Percentiles rank a stretch among this genome's conserved stretches.
These are phyloP conservation scores for Alternaria consortialis DNA, from an alignment of 2,329 filamentous ascomycete genomes.

Conservation along the genomic window DNA sequence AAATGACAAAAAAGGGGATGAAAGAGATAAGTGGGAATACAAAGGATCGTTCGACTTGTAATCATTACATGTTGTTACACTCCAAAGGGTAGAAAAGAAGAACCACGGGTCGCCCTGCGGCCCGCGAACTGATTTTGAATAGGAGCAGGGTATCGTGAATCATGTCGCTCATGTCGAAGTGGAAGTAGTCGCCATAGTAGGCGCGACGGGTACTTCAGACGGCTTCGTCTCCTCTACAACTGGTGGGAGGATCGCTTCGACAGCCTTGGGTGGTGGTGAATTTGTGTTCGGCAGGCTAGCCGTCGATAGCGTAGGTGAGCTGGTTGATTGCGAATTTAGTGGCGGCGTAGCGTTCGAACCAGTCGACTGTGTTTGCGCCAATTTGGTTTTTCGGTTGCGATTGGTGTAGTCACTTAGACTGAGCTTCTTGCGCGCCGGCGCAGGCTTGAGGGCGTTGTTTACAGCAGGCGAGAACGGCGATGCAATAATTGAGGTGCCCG, in stretches of 20 bases:
- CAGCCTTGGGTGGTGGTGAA: conserved; percentile 40
- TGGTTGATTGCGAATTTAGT: conserved; percentile 36
- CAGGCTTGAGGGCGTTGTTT: conserved; percentile 53
- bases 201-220: conserved; percentile 17
- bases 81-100: conserved; percentile 26
- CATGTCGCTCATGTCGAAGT: conserved; percentile 36
- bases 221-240: conserved; percentile 40
- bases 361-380: conserved; percentile 41
- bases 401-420: conserved; percentile 62
- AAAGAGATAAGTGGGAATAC: conserved; percentile 19
- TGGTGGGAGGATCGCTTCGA: conserved; percentile 36
- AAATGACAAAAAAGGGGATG: conserved; percentile 19
- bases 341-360: conserved; percentile 35
- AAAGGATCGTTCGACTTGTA: conserved; percentile 24
- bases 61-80: conserved; percentile 50
- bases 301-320: conserved; percentile 45
- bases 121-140: conserved; percentile 25
- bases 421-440: conserved; percentile 59
- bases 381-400: conserved; percentile 54
- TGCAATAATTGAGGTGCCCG: conserved; percentile 27
- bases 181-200: conserved; percentile 24
- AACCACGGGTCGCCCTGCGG: conserved; percentile 30
- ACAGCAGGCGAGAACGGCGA: conserved; percentile 53
- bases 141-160: conserved; percentile 37
- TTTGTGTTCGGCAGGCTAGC: conserved; percentile 42